These are phyloP conservation scores for Rubia yunnanensis DNA, from an alignment of 257 asterid genomes.

Conservation along the genomic window DNA sequence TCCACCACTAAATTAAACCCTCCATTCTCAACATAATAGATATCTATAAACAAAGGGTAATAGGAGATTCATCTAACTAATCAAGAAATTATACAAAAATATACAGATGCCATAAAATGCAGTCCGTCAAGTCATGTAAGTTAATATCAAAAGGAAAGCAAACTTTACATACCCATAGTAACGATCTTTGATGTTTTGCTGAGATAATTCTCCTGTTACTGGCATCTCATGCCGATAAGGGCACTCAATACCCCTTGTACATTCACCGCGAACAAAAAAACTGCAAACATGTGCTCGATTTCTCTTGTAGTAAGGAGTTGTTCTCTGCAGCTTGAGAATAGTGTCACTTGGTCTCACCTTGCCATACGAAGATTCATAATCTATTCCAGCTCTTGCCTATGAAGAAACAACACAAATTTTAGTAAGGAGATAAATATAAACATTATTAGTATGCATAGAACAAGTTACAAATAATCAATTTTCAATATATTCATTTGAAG, in stretches of 20 bases:
- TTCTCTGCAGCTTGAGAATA: slow-evolving; percentile 90
- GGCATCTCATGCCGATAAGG: slow-evolving; percentile 94
- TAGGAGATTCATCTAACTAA: not conserved
- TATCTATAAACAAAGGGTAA: not conserved
- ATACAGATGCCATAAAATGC: not conserved
- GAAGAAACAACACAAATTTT: slow-evolving; percentile 8
- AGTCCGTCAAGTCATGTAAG: not conserved
- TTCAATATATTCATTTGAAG: too few relatives aligned
- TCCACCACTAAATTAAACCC: not conserved
- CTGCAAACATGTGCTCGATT: slow-evolving; percentile 97
- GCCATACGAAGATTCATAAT: slow-evolving; percentile 90
- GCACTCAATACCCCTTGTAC: slow-evolving; percentile 97
- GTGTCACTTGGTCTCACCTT: slow-evolving; percentile 87
- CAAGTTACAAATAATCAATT: too few relatives aligned
- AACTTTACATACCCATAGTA: slow-evolving; percentile 71
- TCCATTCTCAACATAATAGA: not conserved
- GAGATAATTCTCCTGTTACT: slow-evolving; percentile 91
- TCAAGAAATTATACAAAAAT: not conserved
- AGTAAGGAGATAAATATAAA: not conserved
- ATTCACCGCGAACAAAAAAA: slow-evolving; percentile 89
- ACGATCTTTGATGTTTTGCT: slow-evolving; percentile 93
- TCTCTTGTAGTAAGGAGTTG: slow-evolving; percentile 91
- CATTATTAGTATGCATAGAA: too few relatives aligned
- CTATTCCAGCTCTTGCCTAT: slow-evolving; percentile 99
- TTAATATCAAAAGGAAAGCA: not conserved